Evolutionary conservation across 2,329 filamentous ascomycete genomes (phyloP).

Genomic region (Diaporthe batatas): DNA sequence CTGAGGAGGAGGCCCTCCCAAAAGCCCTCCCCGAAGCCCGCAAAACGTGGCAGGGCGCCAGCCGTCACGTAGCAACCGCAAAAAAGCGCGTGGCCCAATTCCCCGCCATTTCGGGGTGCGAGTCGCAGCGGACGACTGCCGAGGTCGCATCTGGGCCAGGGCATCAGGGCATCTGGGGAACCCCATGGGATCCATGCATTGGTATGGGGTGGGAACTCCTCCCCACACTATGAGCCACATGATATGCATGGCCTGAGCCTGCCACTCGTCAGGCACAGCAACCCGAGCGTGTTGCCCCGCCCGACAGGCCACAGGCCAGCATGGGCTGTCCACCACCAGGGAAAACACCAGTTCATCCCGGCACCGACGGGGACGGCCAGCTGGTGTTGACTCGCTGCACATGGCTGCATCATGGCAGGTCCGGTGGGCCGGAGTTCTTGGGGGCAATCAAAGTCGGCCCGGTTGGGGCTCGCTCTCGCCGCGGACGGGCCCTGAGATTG

Average conservation of each 20-base stretch:
- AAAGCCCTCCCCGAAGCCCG: background rate
- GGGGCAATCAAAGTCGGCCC: conserved; percentile 21
- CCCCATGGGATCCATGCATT: conserved; percentile 6
- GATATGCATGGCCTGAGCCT: conserved; percentile 3
- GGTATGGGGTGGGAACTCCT: conserved; percentile 15
- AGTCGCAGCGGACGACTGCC: conserved; percentile 12
- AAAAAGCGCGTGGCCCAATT: background rate
- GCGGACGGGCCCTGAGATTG: conserved; percentile 13
- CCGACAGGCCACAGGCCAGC: conserved; percentile 20
- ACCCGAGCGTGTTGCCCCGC: conserved; percentile 17
- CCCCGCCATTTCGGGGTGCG: conserved; percentile 1
- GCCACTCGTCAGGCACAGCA: background rate
- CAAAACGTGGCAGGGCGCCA: conserved; percentile 4
- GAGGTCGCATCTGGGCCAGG: background rate
- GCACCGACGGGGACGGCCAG: background rate
- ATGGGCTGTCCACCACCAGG: background rate
- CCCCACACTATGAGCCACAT: conserved; percentile 19
- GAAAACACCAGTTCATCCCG: conserved; percentile 19
- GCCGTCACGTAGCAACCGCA: background rate
- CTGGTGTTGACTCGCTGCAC: conserved; percentile 16
- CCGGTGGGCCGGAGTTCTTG: conserved; percentile 5
- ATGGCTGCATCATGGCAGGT: background rate
- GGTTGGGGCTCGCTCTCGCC: conserved; percentile 13
- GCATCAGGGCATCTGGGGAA: conserved; percentile 31
- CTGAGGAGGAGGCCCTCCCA: background rate